phyloP scores from a whole-genome alignment of 306 rosid genomes.

The Fragaria ananassa region DNA sequence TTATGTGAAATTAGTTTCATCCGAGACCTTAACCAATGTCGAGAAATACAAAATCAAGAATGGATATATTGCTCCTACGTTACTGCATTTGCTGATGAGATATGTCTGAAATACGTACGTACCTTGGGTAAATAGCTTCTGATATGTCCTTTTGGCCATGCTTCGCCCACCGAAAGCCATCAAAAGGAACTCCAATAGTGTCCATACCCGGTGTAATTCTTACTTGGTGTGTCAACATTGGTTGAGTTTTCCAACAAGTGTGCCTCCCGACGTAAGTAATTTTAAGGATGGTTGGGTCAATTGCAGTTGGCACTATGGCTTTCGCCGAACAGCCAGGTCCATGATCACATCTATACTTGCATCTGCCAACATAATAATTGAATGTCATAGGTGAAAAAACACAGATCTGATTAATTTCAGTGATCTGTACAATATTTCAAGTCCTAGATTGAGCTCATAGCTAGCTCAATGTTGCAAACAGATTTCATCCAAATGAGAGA shows the following conservation, averaged over 20 bases:
- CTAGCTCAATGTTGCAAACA: no score
- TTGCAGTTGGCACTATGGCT: not conserved
- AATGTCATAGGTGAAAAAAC: no score
- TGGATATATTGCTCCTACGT: not conserved
- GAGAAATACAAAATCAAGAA: no score
- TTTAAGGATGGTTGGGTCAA: not conserved
- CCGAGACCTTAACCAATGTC: not conserved
- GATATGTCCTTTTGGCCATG: conserved; percentile 43
- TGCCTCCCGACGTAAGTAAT: not conserved
- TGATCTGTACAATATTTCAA: no score
- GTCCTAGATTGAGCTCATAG: no score
- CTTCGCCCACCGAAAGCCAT: conserved; percentile 64
- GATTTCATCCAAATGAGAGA: no score
- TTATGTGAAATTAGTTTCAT: not conserved
- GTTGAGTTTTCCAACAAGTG: conserved; percentile 8
- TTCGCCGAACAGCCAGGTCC: not conserved
- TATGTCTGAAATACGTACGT: not conserved
- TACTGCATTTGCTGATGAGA: not conserved
- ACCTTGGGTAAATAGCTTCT: conserved; percentile 74
- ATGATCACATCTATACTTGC: not conserved
- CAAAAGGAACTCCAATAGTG: conserved; percentile 62
- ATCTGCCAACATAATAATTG: not conserved
- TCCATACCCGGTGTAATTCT: conserved; percentile 47
- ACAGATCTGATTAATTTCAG: not conserved
- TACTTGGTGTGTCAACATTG: conserved; percentile 58